Evolutionary conservation across 805 yeast genomes (phyloP), one percentile per base, ranked within the genome.

Genomic region (Nakazawaea holstii): DNA sequence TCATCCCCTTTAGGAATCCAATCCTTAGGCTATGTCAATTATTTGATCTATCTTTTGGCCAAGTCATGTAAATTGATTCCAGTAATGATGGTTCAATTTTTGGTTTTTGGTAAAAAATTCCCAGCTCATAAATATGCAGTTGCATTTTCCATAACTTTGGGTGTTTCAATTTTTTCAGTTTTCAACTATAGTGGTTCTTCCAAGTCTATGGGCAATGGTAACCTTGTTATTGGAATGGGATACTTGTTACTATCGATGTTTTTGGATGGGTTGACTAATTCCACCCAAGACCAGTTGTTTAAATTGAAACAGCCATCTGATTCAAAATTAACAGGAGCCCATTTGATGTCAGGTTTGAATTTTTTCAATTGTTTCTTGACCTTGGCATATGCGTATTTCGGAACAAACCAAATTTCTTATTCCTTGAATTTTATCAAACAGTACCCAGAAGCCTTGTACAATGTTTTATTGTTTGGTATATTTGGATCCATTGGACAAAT

Each of bases 61-160:
- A 94, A 94, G 61, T 84, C 96, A 46, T 92, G 98, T 62, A 94
- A 94, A 59, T 73, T 94, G 63, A 79, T 94, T 20, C 99, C 99
- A 0, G 96, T 92, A n/a, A 82, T 94, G 84, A 60, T 87, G 31
- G 86, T 94, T 2, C 97, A 90, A 58, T 67, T 83, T 49, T 55
- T 80, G 13, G 56, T 87, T 10, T 92, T 90, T 66, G 73, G 84
- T 38, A 79, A 86, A 4, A 67, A 65, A 45, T 92, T 88, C 62
- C 90, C 97, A 0, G 46, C 64, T 2, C 80, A 83, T 66, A 94
- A 94, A 65, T 87, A 87, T 60, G 50, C 77, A 13, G 95, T 92
- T 15, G 97, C 96, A 0, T 53, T 69, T 0, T 58, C 76, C n/a
- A 92, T 94, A 20, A 91, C 97, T 1, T 44, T 68, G 0, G 99